Evolutionary conservation across 345 rosid genomes (phyloP), one percentile per base, ranked within the genome.

Genomic region (Corchorus capsularis): DNA sequence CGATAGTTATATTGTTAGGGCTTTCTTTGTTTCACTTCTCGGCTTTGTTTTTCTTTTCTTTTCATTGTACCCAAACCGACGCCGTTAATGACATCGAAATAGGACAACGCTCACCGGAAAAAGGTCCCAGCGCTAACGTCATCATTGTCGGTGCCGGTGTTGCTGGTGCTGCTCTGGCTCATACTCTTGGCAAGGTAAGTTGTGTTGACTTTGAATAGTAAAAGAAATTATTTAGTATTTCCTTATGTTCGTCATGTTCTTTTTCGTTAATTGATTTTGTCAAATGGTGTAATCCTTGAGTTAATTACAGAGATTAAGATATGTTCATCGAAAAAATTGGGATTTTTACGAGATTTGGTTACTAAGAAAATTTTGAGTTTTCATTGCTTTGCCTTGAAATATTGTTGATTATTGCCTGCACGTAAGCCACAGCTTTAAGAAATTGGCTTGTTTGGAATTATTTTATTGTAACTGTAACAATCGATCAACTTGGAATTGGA

Each of bases 101-200:
- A 13, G 74, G 72, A 17, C 37, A 69, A 56, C 52, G 74, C 63
- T 63, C 55, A 43, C 72, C 75, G 53, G 80, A 66, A 60, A 65
- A 57, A 20, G 83, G 16, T 15, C 43, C 78, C 4, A 83, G 57
- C 45, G 47, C 74, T 0, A 95, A 92, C 81, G 82, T 89, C 41
- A 88, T 93, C 80, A 82, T 93, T 52, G 92, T 91, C 12, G 96
- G 98, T 6, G 98, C 94, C 13, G 93, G 98, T 13, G 98, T 93
- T 17, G 96, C 96, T 12, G 98, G 98, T 15, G 84, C 96, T n/a
- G n/a, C n/a, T n/a, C n/a, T n/a, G n/a, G n/a, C n/a, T n/a, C n/a
- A n/a, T n/a, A n/a, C n/a, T n/a, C n/a, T n/a, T n/a, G n/a, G n/a
- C n/a, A n/a, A n/a, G n/a, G n/a, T n/a, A n/a, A n/a, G n/a, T n/a